Conservation (phyloP, 371 early-diverging fungal species). For the Smittium culicis region DNA sequence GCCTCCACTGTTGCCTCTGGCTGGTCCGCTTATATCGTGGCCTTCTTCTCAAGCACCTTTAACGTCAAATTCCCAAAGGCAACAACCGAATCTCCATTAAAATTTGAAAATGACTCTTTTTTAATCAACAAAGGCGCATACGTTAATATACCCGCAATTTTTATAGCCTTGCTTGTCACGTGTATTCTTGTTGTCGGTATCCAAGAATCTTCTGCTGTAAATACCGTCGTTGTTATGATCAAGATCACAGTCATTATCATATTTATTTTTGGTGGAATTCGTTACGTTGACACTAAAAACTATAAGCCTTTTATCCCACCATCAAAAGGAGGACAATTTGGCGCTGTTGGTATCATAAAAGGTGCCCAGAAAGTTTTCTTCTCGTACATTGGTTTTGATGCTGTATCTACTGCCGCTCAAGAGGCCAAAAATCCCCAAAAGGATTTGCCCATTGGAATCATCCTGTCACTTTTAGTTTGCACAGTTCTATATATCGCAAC, state of each 20-base stretch:
- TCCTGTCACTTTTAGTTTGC: slow-evolving; percentile 50
- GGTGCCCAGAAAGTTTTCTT: too few species aligned
- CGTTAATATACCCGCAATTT: slow-evolving; percentile 52
- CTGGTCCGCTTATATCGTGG: slow-evolving; percentile 58
- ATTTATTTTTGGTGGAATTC: slow-evolving; percentile 45
- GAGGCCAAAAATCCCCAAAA: slow-evolving; percentile 62
- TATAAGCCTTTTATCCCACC: slow-evolving; percentile 58
- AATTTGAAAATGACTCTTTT: slow-evolving; percentile 9
- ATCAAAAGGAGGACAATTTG: slow-evolving; percentile 28
- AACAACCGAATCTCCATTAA: slow-evolving; percentile 6
- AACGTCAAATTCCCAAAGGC: not conserved
- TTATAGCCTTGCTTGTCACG: slow-evolving; percentile 42
- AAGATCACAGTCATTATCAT: slow-evolving; percentile 53
- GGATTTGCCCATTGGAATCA: slow-evolving; percentile 74
- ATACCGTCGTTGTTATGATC: slow-evolving; percentile 45
- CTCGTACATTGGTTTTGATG: slow-evolving; percentile 76
- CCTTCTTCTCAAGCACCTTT: slow-evolving; percentile 32
- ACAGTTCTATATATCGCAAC: slow-evolving; percentile 53
- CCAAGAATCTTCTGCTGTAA: slow-evolving; percentile 47
- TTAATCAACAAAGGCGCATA: slow-evolving; percentile 29
- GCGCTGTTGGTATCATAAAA: slow-evolving; percentile 49
- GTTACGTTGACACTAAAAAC: slow-evolving; percentile 47
- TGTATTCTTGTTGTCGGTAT: slow-evolving; percentile 46
- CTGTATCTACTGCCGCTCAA: slow-evolving; percentile 68
- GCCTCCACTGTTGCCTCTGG: slow-evolving; percentile 49